These are phyloP conservation scores for Dissoconium aciculare DNA, from an alignment of 2,329 filamentous ascomycete species.

Conservation along the genomic window DNA sequence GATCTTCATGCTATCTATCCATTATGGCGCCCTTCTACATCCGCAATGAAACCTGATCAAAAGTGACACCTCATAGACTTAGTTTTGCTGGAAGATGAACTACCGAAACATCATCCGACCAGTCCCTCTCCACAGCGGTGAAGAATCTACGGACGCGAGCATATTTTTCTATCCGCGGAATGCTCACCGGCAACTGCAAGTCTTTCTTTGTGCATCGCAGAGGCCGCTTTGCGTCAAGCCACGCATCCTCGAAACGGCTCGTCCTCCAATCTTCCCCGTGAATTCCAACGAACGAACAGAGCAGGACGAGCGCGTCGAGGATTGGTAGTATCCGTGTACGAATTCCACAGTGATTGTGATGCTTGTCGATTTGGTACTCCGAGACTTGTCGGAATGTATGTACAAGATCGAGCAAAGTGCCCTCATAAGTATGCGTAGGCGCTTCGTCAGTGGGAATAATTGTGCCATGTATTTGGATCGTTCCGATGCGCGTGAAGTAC, in stretches of 20 bases:
- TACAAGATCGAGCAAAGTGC: conserved; percentile 49
- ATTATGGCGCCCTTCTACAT: no score
- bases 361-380: conserved; percentile 57
- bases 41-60: no score
- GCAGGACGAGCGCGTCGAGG: conserved; percentile 45
- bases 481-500: conserved; percentile 49
- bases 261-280: conserved; percentile 33
- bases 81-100: no score
- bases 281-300: conserved; percentile 29
- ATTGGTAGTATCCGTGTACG: conserved; percentile 50
- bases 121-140: conserved; percentile 21
- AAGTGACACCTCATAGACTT: no score
- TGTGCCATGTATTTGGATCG: conserved; percentile 40
- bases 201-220: conserved; percentile 27
- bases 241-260: conserved; percentile 28
- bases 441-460: conserved; percentile 28
- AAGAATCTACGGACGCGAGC: conserved; percentile 18
- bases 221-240: conserved; percentile 32
- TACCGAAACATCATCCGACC: no score
- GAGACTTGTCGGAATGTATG: conserved; percentile 49
- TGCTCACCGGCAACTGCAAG: conserved; percentile 11
- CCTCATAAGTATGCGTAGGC: conserved; percentile 35
- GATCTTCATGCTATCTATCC: no score
- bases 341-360: conserved; percentile 60
- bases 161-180: conserved; percentile 16